Percentiles rank a stretch among this genome's conserved stretches.
phyloP scores from a whole-genome alignment of 2,329 filamentous ascomycete genomes.

The Apiospora arundinis region DNA sequence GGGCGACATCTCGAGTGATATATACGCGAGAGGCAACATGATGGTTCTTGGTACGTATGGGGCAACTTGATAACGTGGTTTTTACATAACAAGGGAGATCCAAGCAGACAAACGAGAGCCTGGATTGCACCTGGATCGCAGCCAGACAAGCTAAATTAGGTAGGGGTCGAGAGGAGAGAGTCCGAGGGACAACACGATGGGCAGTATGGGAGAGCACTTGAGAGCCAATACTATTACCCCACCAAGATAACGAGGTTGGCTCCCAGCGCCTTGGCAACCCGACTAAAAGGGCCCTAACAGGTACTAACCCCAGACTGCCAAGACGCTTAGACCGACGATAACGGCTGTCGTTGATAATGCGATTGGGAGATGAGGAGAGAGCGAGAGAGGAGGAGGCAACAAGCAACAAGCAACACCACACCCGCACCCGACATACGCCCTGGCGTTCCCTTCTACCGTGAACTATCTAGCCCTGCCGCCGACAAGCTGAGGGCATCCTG shows the following conservation, averaged over 20 bases:
- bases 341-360: slow-evolving; percentile 11
- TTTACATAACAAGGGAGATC: slow-evolving; percentile 2
- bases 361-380: not conserved
- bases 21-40: slow-evolving; percentile 4
- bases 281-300: not conserved
- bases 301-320: slow-evolving; percentile 14
- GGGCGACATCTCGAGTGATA: not conserved
- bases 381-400: not conserved
- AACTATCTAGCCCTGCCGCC: not conserved
- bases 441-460: not conserved
- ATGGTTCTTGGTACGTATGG: not conserved
- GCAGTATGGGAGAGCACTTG: too few relatives aligned
- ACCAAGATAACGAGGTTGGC: slow-evolving; percentile 17
- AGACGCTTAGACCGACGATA: slow-evolving; percentile 15
- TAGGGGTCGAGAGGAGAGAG: not conserved
- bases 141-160: not conserved
- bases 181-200: slow-evolving; percentile 1
- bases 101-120: not conserved
- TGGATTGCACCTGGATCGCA: slow-evolving; percentile 10
- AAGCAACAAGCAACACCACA: not conserved
- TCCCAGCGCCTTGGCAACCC: not conserved
- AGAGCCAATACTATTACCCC: not conserved
- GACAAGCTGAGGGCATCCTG: not conserved
- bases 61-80: slow-evolving; percentile 16
- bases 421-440: not conserved